A percentile compares a stretch with the other conserved stretches of the same genome.
Conservation (phyloP, 257 asterid species). For the Solanum sitiens region DNA sequence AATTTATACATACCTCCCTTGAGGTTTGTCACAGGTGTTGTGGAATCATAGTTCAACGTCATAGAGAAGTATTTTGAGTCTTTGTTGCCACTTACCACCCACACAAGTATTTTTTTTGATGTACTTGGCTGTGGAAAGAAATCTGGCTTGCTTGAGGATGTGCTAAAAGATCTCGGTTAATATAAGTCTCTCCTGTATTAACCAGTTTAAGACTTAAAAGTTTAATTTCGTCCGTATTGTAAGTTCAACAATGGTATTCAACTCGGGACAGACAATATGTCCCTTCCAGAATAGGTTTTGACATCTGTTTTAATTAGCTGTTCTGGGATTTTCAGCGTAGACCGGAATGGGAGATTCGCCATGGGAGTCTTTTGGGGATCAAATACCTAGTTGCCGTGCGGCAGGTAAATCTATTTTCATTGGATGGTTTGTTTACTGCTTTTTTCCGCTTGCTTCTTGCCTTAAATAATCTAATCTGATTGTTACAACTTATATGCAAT, state of each 20-base stretch:
- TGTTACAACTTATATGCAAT: neutral
- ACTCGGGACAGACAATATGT: neutral
- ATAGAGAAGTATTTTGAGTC: neutral
- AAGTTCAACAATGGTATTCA: neutral
- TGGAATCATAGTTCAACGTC: neutral
- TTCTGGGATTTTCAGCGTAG: conserved; percentile 82
- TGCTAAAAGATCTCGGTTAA: neutral
- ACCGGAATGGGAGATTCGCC: conserved; percentile 99
- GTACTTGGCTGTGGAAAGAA: neutral
- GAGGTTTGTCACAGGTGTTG: neutral
- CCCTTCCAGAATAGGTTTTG: neutral
- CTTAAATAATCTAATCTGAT: neutral
- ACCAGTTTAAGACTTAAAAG: neutral
- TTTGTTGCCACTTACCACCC: neutral
- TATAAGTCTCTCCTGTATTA: neutral
- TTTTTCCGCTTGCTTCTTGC: neutral
- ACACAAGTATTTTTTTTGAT: neutral
- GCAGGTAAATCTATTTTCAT: conserved; percentile 42
- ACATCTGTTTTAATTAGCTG: conserved; percentile 39
- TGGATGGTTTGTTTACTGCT: neutral
- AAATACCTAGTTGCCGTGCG: conserved; percentile 96
- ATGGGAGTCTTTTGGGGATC: conserved; percentile 96
- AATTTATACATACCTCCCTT: neutral
- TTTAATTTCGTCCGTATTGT: neutral
- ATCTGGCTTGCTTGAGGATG: neutral